These are phyloP conservation scores for Hygrocybe punicea DNA, from an alignment of 768 basidiomycete species.

Conservation along the genomic window DNA sequence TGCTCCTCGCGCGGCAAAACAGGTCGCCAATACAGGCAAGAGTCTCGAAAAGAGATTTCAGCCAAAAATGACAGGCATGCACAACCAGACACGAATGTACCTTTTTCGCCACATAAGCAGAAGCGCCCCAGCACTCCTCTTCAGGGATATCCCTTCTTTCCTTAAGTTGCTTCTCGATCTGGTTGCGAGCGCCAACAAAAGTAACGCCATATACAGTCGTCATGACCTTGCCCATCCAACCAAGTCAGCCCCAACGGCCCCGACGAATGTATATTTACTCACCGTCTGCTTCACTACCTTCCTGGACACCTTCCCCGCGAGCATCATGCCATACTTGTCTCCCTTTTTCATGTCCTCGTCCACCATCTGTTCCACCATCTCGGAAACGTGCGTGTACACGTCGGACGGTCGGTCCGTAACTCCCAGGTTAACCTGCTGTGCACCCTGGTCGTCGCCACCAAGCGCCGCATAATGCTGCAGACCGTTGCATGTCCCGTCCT, in stretches of 20 bases:
- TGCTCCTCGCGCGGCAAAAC: conserved; percentile 87
- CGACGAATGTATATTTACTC: conserved; percentile 21
- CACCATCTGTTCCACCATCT: conserved; percentile 74
- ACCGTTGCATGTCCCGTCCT: conserved; percentile 98
- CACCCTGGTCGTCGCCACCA: conserved; percentile 86
- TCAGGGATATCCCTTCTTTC: conserved; percentile 68
- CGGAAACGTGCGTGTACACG: conserved; percentile 89
- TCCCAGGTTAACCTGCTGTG: conserved; percentile 86
- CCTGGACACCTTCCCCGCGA: conserved; percentile 75
- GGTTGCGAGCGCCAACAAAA: conserved; percentile 88
- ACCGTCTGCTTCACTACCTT: conserved; percentile 99
- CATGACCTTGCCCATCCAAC: conserved; percentile 65
- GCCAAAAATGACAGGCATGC: not conserved
- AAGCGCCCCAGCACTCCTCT: conserved; percentile 69
- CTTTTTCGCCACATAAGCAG: conserved; percentile 78
- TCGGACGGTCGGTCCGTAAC: conserved; percentile 86
- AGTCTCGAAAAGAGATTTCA: conserved; percentile 38
- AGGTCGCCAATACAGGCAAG: conserved; percentile 84
- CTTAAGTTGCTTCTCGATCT: conserved; percentile 86
- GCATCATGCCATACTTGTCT: conserved; percentile 51
- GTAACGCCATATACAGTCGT: conserved; percentile 99
- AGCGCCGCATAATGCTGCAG: conserved; percentile 98
- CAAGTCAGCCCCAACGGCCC: not conserved
- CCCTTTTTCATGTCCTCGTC: conserved; percentile 53
- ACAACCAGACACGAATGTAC: conserved; percentile 33